A percentile compares a stretch with the other conserved stretches of the same genome.
Conservation (phyloP, 768 basidiomycete genomes). For the Leccinum pellstonianum region DNA sequence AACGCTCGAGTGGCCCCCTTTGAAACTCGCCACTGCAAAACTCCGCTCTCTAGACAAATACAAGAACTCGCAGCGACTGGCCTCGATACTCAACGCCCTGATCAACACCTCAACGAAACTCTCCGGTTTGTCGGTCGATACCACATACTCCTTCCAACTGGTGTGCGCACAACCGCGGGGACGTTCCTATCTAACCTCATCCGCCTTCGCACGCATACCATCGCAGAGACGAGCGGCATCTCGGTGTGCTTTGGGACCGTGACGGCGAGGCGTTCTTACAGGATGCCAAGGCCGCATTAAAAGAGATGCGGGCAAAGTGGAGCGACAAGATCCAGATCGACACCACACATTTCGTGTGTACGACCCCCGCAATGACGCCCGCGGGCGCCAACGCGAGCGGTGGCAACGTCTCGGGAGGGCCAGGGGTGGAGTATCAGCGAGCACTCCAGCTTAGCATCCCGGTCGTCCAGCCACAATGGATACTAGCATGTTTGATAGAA, state of each 20-base stretch:
- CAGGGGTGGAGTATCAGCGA: conserved; percentile 81
- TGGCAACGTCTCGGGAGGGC: conserved; percentile 25
- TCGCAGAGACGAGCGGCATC: conserved; percentile 93
- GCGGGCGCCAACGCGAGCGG: conserved; percentile 48
- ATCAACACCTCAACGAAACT: conserved; percentile 88
- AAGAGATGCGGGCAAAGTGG: no score
- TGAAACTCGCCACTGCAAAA: conserved; percentile 83
- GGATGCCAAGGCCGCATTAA: no score
- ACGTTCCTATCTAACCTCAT: conserved; percentile 84
- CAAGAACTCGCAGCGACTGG: conserved; percentile 85
- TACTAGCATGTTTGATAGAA: conserved; percentile 84
- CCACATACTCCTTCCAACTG: conserved; percentile 93
- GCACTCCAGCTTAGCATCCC: conserved; percentile 93
- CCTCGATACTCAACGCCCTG: conserved; percentile 76
- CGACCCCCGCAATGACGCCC: no score
- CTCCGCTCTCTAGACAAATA: conserved; percentile 90
- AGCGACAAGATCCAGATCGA: no score
- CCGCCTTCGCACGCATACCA: conserved; percentile 86
- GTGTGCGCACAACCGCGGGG: conserved; percentile 91
- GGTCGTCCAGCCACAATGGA: conserved; percentile 93
- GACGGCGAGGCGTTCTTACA: conserved; percentile 44
- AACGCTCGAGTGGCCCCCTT: conserved; percentile 90
- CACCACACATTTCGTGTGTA: no score
- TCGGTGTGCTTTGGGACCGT: conserved; percentile 94
- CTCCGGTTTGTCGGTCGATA: conserved; percentile 75